Base-by-base conservation (phyloP, 176 grass and related monocot genomes). In the Ampelocalamus luodianensis region DNA sequence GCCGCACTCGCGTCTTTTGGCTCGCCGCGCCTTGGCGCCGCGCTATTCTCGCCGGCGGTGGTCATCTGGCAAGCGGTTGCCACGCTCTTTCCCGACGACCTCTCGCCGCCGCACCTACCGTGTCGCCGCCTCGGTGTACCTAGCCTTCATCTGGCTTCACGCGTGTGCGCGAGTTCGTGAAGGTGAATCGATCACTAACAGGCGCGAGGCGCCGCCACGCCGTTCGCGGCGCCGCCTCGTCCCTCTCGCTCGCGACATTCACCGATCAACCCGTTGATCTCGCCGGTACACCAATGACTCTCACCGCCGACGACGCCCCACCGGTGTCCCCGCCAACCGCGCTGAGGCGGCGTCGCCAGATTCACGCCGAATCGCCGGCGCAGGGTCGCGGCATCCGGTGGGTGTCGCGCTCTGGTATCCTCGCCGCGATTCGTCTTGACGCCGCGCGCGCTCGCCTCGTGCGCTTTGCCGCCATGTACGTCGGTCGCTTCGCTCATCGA, bases 401-500 rank as follows among this genome's bases (percentile, higher is more conserved):
- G 89, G 62, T 51, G 83, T 85, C 0, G 86, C 88, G 8, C 48
- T 90, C 14, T 90, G 65, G 66, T 78, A 0, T 87, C 88, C 22
- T 90, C 83, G 88, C 84, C 74, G 27, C 84, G 73, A 46, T 15
- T 90, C 15, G 1, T 87, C 4, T 58, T 90, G 10, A 83, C 0
- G 88, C 88, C 0, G 32, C 36, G 0, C 83, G 79, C 4, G 84
- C n/a, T n/a, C n/a, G 88, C 8, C 73, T 90, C 23, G 26, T 20
- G 6, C 66, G 32, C 65, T 74, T 90, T 20, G 84, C 20, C 0
- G 84, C 84, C 79, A 90, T 83, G 84, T 90, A 79, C 74, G 67
- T 90, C 0, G 84, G 84, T 7, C 88, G n/a, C 88, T 27, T 74
- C 79, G 12, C 88, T 83, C 32, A 73, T 90, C 58, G 49, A 83